Conservation (phyloP, 2,329 filamentous ascomycete species). For the Blumeria hordei region DNA sequence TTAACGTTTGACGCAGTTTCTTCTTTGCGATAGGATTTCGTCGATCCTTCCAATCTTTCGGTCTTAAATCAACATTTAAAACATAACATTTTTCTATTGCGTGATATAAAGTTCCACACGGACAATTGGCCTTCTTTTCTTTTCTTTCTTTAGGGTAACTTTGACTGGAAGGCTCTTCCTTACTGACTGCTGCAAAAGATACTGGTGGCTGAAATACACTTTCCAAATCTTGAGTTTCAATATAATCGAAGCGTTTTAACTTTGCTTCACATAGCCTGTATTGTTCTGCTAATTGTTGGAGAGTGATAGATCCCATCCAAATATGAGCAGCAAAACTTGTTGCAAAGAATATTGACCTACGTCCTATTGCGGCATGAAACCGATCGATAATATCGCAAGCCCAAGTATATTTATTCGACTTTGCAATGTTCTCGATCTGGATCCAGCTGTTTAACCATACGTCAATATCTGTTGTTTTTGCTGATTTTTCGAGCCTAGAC, state of each 20-base stretch:
- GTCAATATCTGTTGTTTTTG: background rate
- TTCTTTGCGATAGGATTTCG: background rate
- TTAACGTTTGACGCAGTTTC: background rate
- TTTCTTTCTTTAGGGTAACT: background rate
- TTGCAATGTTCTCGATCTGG: background rate
- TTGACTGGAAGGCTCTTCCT: background rate
- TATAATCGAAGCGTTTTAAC: background rate
- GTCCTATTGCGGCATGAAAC: background rate
- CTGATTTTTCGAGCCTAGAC: background rate
- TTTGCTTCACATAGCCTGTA: background rate
- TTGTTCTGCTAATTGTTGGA: background rate
- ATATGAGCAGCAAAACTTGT: conserved; percentile 1
- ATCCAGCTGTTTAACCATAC: conserved; percentile 1
- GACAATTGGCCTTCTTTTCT: background rate
- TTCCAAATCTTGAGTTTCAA: background rate
- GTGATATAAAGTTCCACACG: background rate
- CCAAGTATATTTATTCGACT: background rate
- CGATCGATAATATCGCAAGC: background rate
- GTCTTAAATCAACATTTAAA: background rate
- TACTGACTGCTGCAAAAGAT: background rate
- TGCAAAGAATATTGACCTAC: background rate
- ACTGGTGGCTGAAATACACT: background rate
- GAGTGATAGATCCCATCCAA: background rate
- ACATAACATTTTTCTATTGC: background rate
- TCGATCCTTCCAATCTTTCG: background rate